Percentiles rank a stretch among this genome's conserved stretches.
Conservation (phyloP, 768 basidiomycete genomes). For the Phylloporus rhodoxanthus region DNA sequence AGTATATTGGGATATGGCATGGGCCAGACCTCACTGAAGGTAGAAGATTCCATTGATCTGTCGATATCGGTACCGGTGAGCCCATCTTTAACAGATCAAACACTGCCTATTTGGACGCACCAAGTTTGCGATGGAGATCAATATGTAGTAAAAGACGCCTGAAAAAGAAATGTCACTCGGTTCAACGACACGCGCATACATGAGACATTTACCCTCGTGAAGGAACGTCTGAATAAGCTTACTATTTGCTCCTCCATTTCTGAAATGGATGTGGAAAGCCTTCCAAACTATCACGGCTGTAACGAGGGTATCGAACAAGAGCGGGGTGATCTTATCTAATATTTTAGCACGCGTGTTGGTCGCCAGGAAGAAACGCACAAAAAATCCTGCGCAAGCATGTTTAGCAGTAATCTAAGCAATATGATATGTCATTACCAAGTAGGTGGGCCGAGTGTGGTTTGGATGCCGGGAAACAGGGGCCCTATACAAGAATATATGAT, state of each 20-base stretch:
- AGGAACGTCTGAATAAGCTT: constrained; percentile 79
- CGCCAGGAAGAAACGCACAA: constrained; percentile 37
- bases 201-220: constrained; percentile 54
- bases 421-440: constrained; percentile 45
- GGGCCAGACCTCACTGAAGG: constrained; percentile 54
- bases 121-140: constrained; percentile 84
- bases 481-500: constrained; percentile 36
- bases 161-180: neutral
- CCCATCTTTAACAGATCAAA: neutral
- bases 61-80: neutral
- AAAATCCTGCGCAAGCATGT: constrained; percentile 40
- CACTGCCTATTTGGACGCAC: constrained; percentile 24
- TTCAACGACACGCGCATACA: neutral
- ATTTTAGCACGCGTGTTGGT: constrained; percentile 3
- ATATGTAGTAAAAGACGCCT: constrained; percentile 78
- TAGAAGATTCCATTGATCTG: constrained; percentile 80
- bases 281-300: constrained; percentile 78
- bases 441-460: constrained; percentile 81
- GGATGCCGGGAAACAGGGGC: constrained; percentile 76
- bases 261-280: constrained; percentile 69
- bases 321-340: constrained; percentile 62
- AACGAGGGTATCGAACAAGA: constrained; percentile 75
- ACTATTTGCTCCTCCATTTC: constrained; percentile 71
- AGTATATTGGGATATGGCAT: neutral
- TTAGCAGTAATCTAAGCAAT: constrained; percentile 1